Evolutionary conservation across 345 rosid genomes (phyloP).

Genomic region (Moringa oleifera): DNA sequence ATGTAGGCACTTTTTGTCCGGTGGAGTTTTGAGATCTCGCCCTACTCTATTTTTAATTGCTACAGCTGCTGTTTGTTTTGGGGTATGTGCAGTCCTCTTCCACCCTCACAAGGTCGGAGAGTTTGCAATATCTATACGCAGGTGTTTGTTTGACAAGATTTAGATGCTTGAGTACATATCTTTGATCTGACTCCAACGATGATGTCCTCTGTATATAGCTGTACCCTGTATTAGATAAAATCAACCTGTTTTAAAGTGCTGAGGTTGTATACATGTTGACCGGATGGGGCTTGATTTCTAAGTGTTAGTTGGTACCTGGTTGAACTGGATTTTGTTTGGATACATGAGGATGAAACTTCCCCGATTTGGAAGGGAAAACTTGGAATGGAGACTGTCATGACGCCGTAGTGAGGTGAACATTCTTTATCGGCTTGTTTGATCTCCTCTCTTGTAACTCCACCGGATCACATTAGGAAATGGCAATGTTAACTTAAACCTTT

Average conservation of each 20-base stretch:
- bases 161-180: constrained; percentile 13
- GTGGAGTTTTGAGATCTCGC: constrained; percentile 33
- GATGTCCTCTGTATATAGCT: constrained; percentile 1
- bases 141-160: constrained; percentile 37
- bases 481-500: neutral
- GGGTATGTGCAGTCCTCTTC: constrained; percentile 54
- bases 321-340: too few species aligned
- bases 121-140: constrained; percentile 61
- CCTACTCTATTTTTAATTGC: constrained; percentile 38
- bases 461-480: too few species aligned
- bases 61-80: constrained; percentile 54
- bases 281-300: neutral
- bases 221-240: constrained; percentile 2
- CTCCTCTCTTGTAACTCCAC: neutral
- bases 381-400: neutral
- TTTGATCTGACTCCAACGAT: neutral
- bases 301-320: neutral
- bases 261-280: neutral
- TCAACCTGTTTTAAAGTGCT: too few species aligned
- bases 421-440: constrained; percentile 1
- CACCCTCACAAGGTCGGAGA: constrained; percentile 72
- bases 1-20: constrained; percentile 25
- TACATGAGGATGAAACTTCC: too few species aligned
- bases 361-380: too few species aligned
- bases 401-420: neutral